Base-by-base conservation (phyloP, 139 green algal species). In the Medakamo hakoo region DNA sequence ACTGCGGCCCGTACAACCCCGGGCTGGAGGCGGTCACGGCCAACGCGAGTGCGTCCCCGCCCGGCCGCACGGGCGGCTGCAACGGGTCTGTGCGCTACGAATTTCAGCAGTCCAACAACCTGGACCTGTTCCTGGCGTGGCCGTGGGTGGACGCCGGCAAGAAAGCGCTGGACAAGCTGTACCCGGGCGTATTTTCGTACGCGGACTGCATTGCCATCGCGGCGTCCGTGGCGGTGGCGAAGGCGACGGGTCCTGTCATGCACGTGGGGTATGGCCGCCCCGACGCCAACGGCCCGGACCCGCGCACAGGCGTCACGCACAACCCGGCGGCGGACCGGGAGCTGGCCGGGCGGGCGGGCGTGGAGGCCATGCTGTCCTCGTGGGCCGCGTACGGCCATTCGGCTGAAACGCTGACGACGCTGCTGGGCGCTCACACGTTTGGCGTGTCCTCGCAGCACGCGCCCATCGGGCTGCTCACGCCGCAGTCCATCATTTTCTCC, bases 191-290 rank as follows among this genome's bases (percentile, higher is more conserved):
- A 25, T 18, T 63, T 16, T 49, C 25, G 18, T 63, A 40, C 23
- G 58, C 58, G 3, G 58, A 63, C 58, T 20, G 40, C 27, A 52
- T 23, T 25, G 58, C 58, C 2, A 63, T 63, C 1, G 26, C 25
- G 14, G 58, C 27, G 19, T 27, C 58, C n/a, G 58, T 63, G 58
- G 58, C 27, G 16, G 25, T 63, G 25, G 40, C 40, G 27, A 63
- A 63, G 18, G 16, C 26, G 1, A 14, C 40, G n/a, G 58, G 58
- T 27, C 58, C 58, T 5, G 19, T 63, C 25, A 40, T 63, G 22
- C 40, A 63, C 4, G 26, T 63, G 16, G 58, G 58, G 27, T 63
- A 63, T 40, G 58, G 58, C 18, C 58, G 58, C 58, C 58, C 58
- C 23, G 58, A 63, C 26, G 58, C 49, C 22, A 23, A 32, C 9